These are phyloP conservation scores for Silene noctiflora DNA, from an alignment of 179 eudicot genomes.

Conservation along the genomic window DNA sequence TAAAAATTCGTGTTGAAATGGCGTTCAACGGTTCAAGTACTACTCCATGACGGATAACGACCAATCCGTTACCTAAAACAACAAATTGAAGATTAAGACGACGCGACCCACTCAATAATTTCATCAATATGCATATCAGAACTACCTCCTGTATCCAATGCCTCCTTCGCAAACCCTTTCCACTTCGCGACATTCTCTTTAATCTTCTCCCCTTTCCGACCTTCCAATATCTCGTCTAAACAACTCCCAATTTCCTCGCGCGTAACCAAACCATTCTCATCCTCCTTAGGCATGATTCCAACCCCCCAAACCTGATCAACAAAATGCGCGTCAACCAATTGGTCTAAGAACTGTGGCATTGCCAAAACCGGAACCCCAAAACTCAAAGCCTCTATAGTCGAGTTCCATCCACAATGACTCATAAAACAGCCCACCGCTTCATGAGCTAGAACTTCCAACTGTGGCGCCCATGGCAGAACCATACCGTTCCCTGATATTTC, in stretches of 20 bases:
- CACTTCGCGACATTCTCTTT: constrained; percentile 18
- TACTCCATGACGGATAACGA: not conserved
- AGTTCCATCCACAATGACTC: constrained; percentile 19
- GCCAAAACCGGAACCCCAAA: constrained; percentile 18
- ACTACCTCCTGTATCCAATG: constrained; percentile 14
- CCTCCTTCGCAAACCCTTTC: constrained; percentile 1
- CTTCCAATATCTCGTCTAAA: constrained; percentile 11
- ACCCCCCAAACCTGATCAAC: constrained; percentile 6
- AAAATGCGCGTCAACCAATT: constrained; percentile 15
- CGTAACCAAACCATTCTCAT: not conserved
- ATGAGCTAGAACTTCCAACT: constrained; percentile 13
- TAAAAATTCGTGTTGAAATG: no score
- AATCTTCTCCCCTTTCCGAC: constrained; percentile 10
- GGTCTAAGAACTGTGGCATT: constrained; percentile 16
- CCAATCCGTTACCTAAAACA: not conserved
- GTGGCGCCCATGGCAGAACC: constrained; percentile 13
- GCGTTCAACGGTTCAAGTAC: no score
- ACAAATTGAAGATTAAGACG: not conserved
- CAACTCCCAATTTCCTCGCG: constrained; percentile 7
- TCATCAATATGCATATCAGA: constrained; percentile 20
- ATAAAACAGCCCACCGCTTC: constrained; percentile 11
- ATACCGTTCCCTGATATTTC: constrained; percentile 8
- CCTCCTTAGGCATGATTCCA: not conserved
- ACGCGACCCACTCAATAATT: constrained; percentile 14
- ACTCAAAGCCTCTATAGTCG: constrained; percentile 11